Evolutionary conservation across 1,284 basidiomycete genomes (phyloP).

Genomic region (Cystobasidiaceae sp.): DNA sequence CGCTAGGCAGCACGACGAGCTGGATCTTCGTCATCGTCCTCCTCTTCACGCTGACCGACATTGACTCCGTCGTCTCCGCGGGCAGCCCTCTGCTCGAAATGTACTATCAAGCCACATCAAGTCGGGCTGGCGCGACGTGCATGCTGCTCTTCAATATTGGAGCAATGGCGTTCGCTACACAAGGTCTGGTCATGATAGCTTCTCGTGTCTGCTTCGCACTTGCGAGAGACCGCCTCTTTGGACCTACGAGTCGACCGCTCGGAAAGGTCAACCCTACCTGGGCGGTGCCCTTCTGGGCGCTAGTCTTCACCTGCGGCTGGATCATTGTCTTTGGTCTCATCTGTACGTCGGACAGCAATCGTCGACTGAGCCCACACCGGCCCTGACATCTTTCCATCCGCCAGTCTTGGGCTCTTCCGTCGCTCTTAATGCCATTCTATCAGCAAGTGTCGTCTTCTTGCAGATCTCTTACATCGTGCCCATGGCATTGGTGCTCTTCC

Average conservation of each 20-base stretch:
- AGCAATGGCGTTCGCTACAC: conserved; percentile 20
- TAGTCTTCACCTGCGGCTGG: conserved; percentile 57
- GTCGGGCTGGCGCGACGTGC: conserved; percentile 60
- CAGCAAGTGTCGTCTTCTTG: conserved; percentile 49
- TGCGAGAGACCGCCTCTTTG: conserved; percentile 61
- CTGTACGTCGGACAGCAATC: conserved; percentile 30
- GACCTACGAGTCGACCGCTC: conserved; percentile 56
- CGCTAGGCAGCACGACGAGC: conserved; percentile 58
- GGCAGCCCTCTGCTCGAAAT: conserved; percentile 62
- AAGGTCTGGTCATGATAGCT: conserved; percentile 58
- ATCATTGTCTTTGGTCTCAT: conserved; percentile 50
- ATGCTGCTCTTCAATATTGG: conserved; percentile 46
- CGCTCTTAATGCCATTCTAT: conserved; percentile 52
- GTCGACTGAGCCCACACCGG: background rate
- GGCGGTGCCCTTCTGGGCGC: conserved; percentile 48
- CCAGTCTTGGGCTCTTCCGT: conserved; percentile 56
- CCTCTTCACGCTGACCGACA: conserved; percentile 61
- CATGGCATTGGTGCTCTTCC: conserved; percentile 47
- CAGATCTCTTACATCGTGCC: conserved; percentile 50
- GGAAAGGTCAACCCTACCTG: conserved; percentile 56
- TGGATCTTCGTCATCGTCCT: conserved; percentile 63
- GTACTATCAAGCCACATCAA: conserved; percentile 60
- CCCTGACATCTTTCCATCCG: conserved; percentile 46
- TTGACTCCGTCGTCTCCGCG: conserved; percentile 53
- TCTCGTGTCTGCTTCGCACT: conserved; percentile 66